Percentiles rank a stretch among this genome's conserved stretches.
phyloP scores from a whole-genome alignment of 257 asterid species.

The Solanum sitiens region DNA sequence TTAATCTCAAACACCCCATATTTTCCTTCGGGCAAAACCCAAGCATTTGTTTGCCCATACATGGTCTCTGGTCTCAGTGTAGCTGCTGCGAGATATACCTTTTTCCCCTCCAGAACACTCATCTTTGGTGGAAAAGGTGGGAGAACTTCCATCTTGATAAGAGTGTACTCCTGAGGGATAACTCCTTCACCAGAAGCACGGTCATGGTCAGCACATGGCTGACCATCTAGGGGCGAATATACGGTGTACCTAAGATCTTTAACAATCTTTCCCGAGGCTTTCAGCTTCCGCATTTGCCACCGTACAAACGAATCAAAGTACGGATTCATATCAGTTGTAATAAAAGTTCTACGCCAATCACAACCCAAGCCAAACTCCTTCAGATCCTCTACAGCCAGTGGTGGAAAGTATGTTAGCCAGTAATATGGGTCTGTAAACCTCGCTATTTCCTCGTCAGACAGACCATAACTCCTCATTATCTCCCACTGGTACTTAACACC shows the following conservation, averaged over 20 bases:
- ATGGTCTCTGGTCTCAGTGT: conserved; percentile 94
- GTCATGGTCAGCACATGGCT: conserved; percentile 98
- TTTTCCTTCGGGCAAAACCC: conserved; percentile 89
- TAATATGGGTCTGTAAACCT: conserved; percentile 59
- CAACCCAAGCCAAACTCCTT: conserved; percentile 96
- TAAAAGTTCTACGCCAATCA: conserved; percentile 87
- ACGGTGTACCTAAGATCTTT: conserved; percentile 71
- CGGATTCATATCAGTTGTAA: conserved; percentile 74
- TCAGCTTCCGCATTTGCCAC: conserved; percentile 87
- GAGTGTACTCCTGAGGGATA: conserved; percentile 84
- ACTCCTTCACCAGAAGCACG: conserved; percentile 98
- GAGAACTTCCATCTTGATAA: conserved; percentile 81
- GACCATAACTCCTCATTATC: conserved; percentile 78
- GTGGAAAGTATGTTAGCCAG: conserved; percentile 83
- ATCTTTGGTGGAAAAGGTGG: conserved; percentile 74
- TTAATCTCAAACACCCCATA: conserved; percentile 92
- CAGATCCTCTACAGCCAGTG: conserved; percentile 80
- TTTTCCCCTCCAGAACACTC: conserved; percentile 68
- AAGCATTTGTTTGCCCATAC: conserved; percentile 93
- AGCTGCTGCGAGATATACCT: conserved; percentile 90
- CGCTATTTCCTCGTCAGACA: conserved; percentile 71
- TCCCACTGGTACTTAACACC: conserved; percentile 76
- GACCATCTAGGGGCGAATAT: conserved; percentile 90
- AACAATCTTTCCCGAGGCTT: conserved; percentile 67
- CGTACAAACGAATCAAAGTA: conserved; percentile 83